Evolutionary conservation across 108 stramenopile genomes (phyloP), one percentile per base, ranked within the genome.

Genomic region (Discostella stelligeroides): DNA sequence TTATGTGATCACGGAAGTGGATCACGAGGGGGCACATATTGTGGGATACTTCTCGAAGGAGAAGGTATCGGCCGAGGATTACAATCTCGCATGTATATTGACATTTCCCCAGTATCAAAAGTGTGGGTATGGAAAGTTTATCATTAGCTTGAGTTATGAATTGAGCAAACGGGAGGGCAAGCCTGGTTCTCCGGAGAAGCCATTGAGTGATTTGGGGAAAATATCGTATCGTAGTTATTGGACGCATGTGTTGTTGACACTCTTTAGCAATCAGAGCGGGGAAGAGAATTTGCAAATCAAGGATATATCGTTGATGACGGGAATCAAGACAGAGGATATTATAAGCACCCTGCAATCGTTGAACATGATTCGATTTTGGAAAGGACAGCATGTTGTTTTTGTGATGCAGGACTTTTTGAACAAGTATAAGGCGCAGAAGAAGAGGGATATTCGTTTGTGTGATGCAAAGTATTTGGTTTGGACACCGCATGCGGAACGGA

Each of bases 41-140:
- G 97, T 99, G 8, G 99, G 99, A 23, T 99, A 99, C 78, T 99
- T 99, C 75, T 95, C 92, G 42, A 98, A 98, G 67, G 98, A 98
- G 84, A 93, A 95, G 76, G 82, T 84, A 21, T 88, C 92, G 8
- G 81, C 84, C 17, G 97, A 97, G 73, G 94, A 94, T n/a, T 97
- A 98, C 84, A 99, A 99, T 73, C 62, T 99, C 69, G 98, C 99
- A 20, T 99, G 99, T 70, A 99, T 99, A 48, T 71, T 99, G 10
- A 98, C 97, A 2, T 98, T 99, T 82, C 99, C 99, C 6, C 98
- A 97, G 79, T 98, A 88, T 75, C 99, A 98, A 77, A 86, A 98
- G 66, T 90, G 91, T 58, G 99, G 99, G 20, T 98, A 97, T 72
- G 99, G 98, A 55, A 99, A 98, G 81, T 96, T 99, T 76, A 96